Percentiles rank a stretch among this genome's conserved stretches.
Evolutionary conservation across 495 filamentous ascomycete species (phyloP).

Genomic region (Talaromyces proteolyticus): DNA sequence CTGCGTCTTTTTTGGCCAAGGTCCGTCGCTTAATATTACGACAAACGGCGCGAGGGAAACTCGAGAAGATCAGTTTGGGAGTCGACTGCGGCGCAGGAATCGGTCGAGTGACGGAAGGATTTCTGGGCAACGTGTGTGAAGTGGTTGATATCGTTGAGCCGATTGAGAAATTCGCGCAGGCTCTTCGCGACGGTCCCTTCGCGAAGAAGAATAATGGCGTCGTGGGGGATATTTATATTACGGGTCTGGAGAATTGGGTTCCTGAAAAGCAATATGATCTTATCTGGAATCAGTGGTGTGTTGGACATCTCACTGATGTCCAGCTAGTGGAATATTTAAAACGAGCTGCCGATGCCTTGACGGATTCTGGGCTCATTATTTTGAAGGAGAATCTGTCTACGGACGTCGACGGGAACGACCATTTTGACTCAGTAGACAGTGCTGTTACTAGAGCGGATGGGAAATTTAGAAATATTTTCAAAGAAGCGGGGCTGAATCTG

Average conservation of each 20-base stretch:
- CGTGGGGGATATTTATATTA: conserved; percentile 62
- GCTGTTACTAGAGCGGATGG: conserved; percentile 72
- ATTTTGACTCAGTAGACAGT: conserved; percentile 73
- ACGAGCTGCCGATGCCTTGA: conserved; percentile 53
- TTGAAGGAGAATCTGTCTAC: conserved; percentile 85
- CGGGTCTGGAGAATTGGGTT: conserved; percentile 71
- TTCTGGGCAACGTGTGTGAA: conserved; percentile 45
- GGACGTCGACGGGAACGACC: conserved; percentile 45
- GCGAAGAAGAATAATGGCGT: background rate
- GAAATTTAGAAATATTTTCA: conserved; percentile 66
- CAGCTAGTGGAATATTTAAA: conserved; percentile 64
- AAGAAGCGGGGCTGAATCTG: conserved; percentile 58
- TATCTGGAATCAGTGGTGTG: conserved; percentile 83
- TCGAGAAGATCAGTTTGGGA: conserved; percentile 23
- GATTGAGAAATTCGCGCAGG: conserved; percentile 42
- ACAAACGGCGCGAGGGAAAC: background rate
- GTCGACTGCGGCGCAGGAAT: conserved; percentile 62
- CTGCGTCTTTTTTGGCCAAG: conserved; percentile 70
- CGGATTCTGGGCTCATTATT: conserved; percentile 52
- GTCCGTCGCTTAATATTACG: conserved; percentile 43
- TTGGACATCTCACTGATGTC: conserved; percentile 81
- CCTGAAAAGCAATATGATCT: conserved; percentile 51
- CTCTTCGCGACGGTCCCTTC: conserved; percentile 21
- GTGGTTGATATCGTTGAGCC: conserved; percentile 58
- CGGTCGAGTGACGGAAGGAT: conserved; percentile 53